Base-by-base conservation (phyloP, 306 rosid genomes). In the Quercus aquifolioides region DNA sequence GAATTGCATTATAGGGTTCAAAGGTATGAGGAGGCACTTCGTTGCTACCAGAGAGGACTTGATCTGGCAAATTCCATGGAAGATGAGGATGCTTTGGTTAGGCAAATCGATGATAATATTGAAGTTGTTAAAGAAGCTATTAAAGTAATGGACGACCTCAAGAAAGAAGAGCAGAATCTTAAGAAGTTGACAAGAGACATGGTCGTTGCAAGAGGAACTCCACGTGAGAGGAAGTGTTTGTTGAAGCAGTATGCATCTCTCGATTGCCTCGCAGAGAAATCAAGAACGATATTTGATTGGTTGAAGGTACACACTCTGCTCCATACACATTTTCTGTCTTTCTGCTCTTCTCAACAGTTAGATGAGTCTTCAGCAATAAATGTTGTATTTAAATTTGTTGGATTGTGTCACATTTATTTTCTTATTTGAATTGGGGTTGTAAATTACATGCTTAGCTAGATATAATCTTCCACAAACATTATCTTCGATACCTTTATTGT, bases 11-110 rank as follows among this genome's bases (percentile, higher is more conserved):
- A 87, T 79, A 88, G 87, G 89, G 85, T 76, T 71, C 97, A 90
- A 81, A 92, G 81, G 86, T 95, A 90, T 52, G 92, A 91, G 23
- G 93, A 91, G 9, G 97, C 96, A 2, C 71, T 46, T 55, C 76
- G 73, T 71, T 92, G 76, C 86, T 95, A 92, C 28, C 74, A 85
- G 63, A 92, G 80, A 78, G 94, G 97, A 3, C 90, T 77, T 81
- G 57, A 58, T 77, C 86, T 89, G 72, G 97, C 92, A 0, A 91
- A 82, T 80, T 76, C 86, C 20, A 79, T 92, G 92, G 99, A 92
- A 83, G 98, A 91, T 4, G 97, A 95, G 85, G 94, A 87, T 83
- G 92, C 89, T 70, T 85, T 92, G 81, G 86, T 83, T 3, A 73
- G 74, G 76, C 94, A 91, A 73, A 89, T 91, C 81, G 76, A 91